Evolutionary conservation across 345 rosid genomes (phyloP), one percentile per base, ranked within the genome.

Genomic region (Salix purpurea): DNA sequence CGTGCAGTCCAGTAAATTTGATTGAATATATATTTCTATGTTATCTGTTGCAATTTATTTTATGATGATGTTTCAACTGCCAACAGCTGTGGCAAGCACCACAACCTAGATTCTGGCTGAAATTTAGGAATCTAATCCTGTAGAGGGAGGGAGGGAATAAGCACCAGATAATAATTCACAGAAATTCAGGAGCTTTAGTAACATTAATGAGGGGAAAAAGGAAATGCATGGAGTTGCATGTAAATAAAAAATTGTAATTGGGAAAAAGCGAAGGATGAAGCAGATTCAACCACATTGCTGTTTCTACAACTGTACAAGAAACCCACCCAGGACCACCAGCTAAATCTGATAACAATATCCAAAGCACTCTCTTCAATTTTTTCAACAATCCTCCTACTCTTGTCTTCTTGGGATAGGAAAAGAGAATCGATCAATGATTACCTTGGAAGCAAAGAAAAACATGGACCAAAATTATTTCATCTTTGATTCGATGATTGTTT

Each of bases 401-500:
- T 61, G n/a, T 28, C 5, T 67, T 79, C 82, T 78, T 75, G 81
- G 75, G 72, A 70, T 60, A 36, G 32, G 67, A 75, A 77, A 79
- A 67, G 70, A 60, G 30, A 64, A 82, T 71, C 36, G 18, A 73
- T 74, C 73, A 69, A 42, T 80, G 50, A 80, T 39, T 67, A 73
- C 54, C 79, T 74, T 73, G 23, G 28, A 80, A 42, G 13, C 52
- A 69, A 64, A 26, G 12, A 44, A 64, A 62, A 75, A 46, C 24
- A 69, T 15, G 70, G 40, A 50, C 7, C 32, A 44, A 28, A 26
- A 11, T 74, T 50, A 67, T 70, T 80, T 79, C 74, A 91, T 76
- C 86, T 83, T 79, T 83, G 89, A 75, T 81, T 85, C 21, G 92
- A 87, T 39, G 97, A 83, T 81, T 91, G 96, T 76, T 95, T 95